Conservation (phyloP, 2,329 filamentous ascomycete species). For the Sporothrix brasiliensis region DNA sequence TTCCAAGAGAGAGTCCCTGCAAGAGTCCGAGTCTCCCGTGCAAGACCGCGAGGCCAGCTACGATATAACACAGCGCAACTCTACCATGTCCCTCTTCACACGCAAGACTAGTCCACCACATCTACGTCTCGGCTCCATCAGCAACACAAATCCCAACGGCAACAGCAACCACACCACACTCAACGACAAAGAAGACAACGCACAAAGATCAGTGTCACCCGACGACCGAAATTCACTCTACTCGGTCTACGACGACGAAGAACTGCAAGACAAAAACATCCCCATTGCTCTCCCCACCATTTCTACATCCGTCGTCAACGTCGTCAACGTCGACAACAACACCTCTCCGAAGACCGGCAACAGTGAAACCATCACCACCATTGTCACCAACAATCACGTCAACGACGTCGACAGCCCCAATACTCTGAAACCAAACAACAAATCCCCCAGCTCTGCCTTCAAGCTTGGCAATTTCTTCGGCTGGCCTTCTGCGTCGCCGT, state of each 20-base stretch:
- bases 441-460: slow-evolving; percentile 54
- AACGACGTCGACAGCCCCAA: slow-evolving; percentile 27
- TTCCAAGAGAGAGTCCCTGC: neutral
- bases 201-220: slow-evolving; percentile 25
- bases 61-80: slow-evolving; percentile 17
- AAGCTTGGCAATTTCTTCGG: slow-evolving; percentile 57
- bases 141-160: slow-evolving; percentile 28
- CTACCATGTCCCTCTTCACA: slow-evolving; percentile 53
- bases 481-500: slow-evolving; percentile 54
- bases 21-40: slow-evolving; percentile 13
- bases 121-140: slow-evolving; percentile 50
- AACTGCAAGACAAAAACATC: slow-evolving; percentile 31
- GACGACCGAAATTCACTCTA: slow-evolving; percentile 25
- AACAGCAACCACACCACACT: slow-evolving; percentile 7
- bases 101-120: slow-evolving; percentile 57
- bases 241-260: slow-evolving; percentile 31
- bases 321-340: slow-evolving; percentile 12
- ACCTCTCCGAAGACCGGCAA: neutral
- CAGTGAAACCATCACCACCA: slow-evolving; percentile 20
- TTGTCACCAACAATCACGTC: slow-evolving; percentile 8
- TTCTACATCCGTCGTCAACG: neutral
- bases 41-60: neutral
- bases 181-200: slow-evolving; percentile 42
- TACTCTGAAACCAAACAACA: slow-evolving; percentile 48
- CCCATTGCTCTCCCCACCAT: slow-evolving; percentile 28